Base-by-base conservation (phyloP, 2,329 filamentous ascomycete species). In the Monilinia fructicola region DNA sequence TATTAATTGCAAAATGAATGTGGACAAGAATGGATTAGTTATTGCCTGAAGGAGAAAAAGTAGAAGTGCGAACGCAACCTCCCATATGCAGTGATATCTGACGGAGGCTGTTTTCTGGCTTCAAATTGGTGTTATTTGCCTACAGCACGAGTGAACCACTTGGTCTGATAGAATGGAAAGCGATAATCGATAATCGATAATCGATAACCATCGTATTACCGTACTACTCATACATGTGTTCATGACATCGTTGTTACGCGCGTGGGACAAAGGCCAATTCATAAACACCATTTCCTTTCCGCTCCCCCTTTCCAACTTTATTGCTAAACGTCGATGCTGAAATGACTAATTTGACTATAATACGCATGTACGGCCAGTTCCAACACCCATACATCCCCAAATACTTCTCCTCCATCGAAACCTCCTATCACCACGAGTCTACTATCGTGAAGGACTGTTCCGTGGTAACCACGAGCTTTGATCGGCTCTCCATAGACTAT, bases 281-380 rank as follows among this genome's bases (percentile, higher is more conserved):
- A 23, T 54, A 26, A 65, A 59, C 63, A 64, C 50, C 50, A 64
- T 64, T 67, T 64, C 65, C 58, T 64, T 64, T 40, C 31, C 42
- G 28, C 42, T 54, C 52, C 31, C 50, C 58, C 18, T 50, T 40
- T 26, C 31, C 48, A 48, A 42, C 42, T 67, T 59, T 52, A 53
- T 50, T 50, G 52, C 42, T 68, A 89, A 67, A 90, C 86, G 73
- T 89, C 87, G 72, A 90, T 90, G 50, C 82, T 87, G 71, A 90
- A 90, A 76, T 90, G 87, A 75, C 87, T 89, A 74, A 90, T 90
- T 77, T 90, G 88, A 69, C 87, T 89, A 74, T 90, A 90, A 75
- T 90, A 90, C 48, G 87, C 85, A 76, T 90, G 87, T 14, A 90
- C 87, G 2, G 87, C 88, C 72, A 90, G 78, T 78, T 90, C 88